A percentile compares a stretch with the other conserved stretches of the same genome.
These are phyloP conservation scores for Fraxinus xanthoxyloides DNA, from an alignment of 305 asterid genomes.

Conservation along the genomic window DNA sequence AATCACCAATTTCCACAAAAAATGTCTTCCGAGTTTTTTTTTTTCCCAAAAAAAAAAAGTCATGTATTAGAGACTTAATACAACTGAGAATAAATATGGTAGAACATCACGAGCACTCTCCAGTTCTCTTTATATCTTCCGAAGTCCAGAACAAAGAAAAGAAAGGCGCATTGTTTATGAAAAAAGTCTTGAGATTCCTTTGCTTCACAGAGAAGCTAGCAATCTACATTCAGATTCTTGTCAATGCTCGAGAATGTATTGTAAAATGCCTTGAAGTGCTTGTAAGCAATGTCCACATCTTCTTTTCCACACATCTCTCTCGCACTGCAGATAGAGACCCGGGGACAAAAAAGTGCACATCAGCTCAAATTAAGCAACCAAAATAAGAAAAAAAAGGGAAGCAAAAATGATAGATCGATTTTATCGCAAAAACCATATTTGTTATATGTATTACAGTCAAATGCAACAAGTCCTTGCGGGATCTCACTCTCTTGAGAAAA, in stretches of 20 bases:
- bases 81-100: background rate
- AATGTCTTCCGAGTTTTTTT: background rate
- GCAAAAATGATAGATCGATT: background rate
- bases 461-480: too few species aligned
- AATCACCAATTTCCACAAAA: background rate
- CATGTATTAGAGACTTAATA: background rate
- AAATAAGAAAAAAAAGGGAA: background rate
- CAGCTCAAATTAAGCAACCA: background rate
- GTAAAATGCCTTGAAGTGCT: slow-evolving; percentile 89
- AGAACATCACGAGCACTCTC: background rate
- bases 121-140: background rate
- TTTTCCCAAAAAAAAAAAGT: background rate
- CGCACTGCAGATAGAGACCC: slow-evolving; percentile 50
- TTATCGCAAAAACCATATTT: background rate
- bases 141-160: background rate
- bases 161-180: background rate
- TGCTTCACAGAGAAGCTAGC: slow-evolving; percentile 25
- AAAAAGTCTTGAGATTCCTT: background rate
- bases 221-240: slow-evolving; percentile 66
- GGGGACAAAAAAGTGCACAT: background rate
- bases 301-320: slow-evolving; percentile 88
- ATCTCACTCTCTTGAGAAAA: too few species aligned
- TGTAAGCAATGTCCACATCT: slow-evolving; percentile 80
- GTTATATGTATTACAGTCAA: too few species aligned
- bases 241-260: slow-evolving; percentile 75